phyloP scores from a whole-genome alignment of 352 stramenopile genomes.

The Phytophthora brassicae region DNA sequence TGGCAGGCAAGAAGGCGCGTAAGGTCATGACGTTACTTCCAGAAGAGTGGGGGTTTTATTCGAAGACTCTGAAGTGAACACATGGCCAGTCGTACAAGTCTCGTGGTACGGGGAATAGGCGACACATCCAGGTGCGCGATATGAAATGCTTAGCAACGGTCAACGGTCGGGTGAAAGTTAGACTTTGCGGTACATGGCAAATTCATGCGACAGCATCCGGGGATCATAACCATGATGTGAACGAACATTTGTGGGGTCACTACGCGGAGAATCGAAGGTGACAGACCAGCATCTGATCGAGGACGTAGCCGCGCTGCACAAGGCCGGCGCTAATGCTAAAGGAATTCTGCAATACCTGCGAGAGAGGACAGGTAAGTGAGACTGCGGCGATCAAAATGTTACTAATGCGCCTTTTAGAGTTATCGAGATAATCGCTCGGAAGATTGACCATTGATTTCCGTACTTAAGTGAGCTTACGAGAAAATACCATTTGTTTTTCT shows the following conservation, averaged over 20 bases:
- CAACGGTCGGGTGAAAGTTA: no score
- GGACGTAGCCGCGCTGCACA: not conserved
- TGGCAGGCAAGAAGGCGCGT: not conserved
- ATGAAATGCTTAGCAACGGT: no score
- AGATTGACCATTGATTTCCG: no score
- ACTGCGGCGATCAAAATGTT: no score
- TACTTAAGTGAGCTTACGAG: no score
- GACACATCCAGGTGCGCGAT: no score
- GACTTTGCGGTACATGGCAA: not conserved
- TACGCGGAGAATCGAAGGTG: slow-evolving; percentile 1
- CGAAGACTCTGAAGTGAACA: slow-evolving; percentile 1
- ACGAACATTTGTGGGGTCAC: slow-evolving; percentile 1
- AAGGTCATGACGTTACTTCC: not conserved
- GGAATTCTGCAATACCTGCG: slow-evolving; percentile 7
- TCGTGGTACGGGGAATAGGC: no score
- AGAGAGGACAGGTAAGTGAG: not conserved
- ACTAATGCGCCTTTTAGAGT: no score
- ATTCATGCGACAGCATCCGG: not conserved
- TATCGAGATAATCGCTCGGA: no score
- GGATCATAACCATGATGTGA: slow-evolving; percentile 8
- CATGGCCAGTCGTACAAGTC: slow-evolving; percentile 1
- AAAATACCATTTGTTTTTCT: no score
- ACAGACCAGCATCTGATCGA: not conserved
- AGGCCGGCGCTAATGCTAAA: not conserved
- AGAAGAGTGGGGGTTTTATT: slow-evolving; percentile 2